phyloP scores from a whole-genome alignment of 2,329 filamentous ascomycete species.

The Fusarium dlaminii region DNA sequence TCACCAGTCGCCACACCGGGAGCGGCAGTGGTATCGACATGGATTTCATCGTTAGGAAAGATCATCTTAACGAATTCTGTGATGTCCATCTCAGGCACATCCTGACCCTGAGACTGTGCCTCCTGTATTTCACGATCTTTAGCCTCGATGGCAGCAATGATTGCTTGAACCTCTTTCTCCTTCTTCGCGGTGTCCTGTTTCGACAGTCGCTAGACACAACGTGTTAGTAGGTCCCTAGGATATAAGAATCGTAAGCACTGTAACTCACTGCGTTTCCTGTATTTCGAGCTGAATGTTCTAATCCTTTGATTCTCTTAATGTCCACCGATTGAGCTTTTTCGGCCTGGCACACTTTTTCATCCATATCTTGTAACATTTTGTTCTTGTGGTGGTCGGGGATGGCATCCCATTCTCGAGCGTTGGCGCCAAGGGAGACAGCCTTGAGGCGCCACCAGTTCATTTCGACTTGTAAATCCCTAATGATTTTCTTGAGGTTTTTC shows the following conservation, averaged over 20 bases:
- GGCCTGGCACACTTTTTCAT: neutral
- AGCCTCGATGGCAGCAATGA: neutral
- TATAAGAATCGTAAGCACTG: neutral
- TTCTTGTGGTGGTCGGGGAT: constrained; percentile 30
- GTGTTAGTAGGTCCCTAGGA: neutral
- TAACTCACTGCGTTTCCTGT: constrained; percentile 6
- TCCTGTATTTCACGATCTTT: constrained; percentile 12
- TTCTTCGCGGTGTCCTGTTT: neutral
- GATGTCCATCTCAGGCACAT: neutral
- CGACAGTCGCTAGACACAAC: neutral
- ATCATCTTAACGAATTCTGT: neutral
- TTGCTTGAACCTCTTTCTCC: neutral
- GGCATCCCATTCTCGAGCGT: constrained; percentile 29
- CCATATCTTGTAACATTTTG: constrained; percentile 33
- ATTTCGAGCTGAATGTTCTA: constrained; percentile 3
- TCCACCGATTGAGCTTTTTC: neutral
- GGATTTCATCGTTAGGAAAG: neutral
- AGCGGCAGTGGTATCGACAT: neutral
- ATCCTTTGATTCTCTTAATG: neutral
- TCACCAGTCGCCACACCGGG: neutral
- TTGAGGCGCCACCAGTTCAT: constrained; percentile 43
- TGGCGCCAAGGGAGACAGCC: constrained; percentile 39
- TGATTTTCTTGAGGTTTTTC: constrained; percentile 28
- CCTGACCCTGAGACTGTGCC: neutral
- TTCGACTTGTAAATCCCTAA: constrained; percentile 40